A percentile compares a stretch with the other conserved stretches of the same genome.
phyloP scores from a whole-genome alignment of 129 eudicot species.

The Pulicaria dysenterica region DNA sequence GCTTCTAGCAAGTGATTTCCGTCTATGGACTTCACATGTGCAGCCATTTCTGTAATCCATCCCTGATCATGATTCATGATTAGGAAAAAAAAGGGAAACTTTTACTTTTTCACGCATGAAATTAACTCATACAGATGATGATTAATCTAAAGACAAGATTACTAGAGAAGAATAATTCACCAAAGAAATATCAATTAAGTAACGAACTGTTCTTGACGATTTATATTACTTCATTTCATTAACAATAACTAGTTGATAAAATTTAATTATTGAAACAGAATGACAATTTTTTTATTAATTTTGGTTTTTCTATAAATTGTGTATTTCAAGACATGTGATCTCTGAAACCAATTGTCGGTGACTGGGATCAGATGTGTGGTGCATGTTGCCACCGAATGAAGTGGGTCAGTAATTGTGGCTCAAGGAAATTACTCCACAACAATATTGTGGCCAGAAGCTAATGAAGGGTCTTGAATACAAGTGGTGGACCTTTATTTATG shows the following conservation, averaged over 20 bases:
- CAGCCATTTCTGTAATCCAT: conserved; percentile 91
- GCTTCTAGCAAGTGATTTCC: conserved; percentile 84
- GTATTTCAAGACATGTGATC: conserved; percentile 22
- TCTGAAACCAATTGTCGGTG: conserved; percentile 29
- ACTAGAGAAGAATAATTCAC: background rate
- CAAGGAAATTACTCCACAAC: conserved; percentile 11
- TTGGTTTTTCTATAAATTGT: background rate
- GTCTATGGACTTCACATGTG: conserved; percentile 86
- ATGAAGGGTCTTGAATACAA: conserved; percentile 1
- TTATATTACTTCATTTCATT: background rate
- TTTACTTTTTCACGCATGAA: background rate
- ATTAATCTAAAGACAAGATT: conserved; percentile 1
- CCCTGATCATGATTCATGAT: conserved; percentile 43
- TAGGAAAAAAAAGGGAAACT: background rate
- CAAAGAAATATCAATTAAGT: background rate
- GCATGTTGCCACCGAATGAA: conserved; percentile 30
- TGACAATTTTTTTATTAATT: background rate
- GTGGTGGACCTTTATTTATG: conserved; percentile 11
- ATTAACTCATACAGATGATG: conserved; percentile 2
- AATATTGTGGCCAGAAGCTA: conserved; percentile 21
- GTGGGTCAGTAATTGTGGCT: conserved; percentile 34
- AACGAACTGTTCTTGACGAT: background rate
- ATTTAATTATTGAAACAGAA: background rate
- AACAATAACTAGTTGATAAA: background rate
- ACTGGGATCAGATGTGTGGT: background rate